Evolutionary conservation across 2,329 filamentous ascomycete species (phyloP), one percentile per base, ranked within the genome.

Genomic region (Coniochaeta ligniaria): DNA sequence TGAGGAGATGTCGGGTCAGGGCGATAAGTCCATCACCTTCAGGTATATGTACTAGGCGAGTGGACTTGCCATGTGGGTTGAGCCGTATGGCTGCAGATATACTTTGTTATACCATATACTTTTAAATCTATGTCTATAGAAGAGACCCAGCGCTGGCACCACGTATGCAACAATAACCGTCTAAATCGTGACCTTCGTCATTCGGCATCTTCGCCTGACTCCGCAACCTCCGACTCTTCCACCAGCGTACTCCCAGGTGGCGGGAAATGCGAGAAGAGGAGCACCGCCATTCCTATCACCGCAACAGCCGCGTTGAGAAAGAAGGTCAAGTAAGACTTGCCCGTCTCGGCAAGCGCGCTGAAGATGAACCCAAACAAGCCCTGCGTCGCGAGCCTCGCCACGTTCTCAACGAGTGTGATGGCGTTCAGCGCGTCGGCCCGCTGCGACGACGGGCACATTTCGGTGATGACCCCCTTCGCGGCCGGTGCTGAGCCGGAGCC

Each of bases 381-480:
- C 61, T 83, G 84, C 0, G 86, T 91, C 0, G 81, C 76, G 1
- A 91, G 72, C 26, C 82, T 76, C 0, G 87, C 88, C 35, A 89
- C 80, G 64, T 89, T 90, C 67, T 91, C 88, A 0, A 91, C 83
- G 0, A 91, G 74, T 0, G 86, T 89, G 14, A 91, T 85, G 0
- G 85, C 87, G 43, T 86, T 85, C 3, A 91, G 74, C 0, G 88
- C 88, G 67, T 91, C 88, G 0, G 83, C 80, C 0, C 87, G 79
- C 60, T 88, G 82, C 0, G 78, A 78, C 1, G 83, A 77, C 0
- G 85, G 76, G 52, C 86, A 86, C 86, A 91, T 88, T 60, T 88
- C 83, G 0, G 89, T 81, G 62, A 91, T 89, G n/a, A 88, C 85
- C 0, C 88, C 88, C 65, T 91, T 91, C 1, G 87, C 86, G 0